Evolutionary conservation across 495 filamentous ascomycete genomes (phyloP).

Genomic region (Neurospora sp.): DNA sequence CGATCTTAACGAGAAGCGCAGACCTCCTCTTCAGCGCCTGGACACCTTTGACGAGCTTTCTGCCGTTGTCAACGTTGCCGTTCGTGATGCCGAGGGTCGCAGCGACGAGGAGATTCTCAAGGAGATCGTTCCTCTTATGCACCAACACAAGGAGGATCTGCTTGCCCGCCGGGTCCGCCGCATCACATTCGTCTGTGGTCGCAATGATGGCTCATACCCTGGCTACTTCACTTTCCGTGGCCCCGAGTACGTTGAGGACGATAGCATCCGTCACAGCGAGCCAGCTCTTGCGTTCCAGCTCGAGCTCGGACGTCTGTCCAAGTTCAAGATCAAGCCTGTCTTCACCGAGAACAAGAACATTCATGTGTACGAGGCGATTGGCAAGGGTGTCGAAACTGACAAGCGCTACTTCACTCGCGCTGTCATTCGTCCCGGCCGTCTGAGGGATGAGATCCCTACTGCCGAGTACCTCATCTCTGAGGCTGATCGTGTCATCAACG

Average conservation of each 20-base stretch:
- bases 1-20: constrained; percentile 63
- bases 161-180: constrained; percentile 71
- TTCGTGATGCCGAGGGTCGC: constrained; percentile 78
- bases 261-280: constrained; percentile 93
- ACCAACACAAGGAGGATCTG: constrained; percentile 78
- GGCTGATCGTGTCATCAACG: constrained; percentile 90
- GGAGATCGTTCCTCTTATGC: constrained; percentile 63
- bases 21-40: constrained; percentile 34
- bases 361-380: constrained; percentile 93
- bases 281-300: constrained; percentile 96
- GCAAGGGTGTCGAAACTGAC: constrained; percentile 87
- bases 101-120: constrained; percentile 73
- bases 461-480: constrained; percentile 97
- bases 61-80: constrained; percentile 81
- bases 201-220: constrained; percentile 88
- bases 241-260: constrained; percentile 78
- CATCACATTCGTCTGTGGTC: constrained; percentile 92
- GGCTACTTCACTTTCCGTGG: constrained; percentile 98
- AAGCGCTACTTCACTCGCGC: constrained; percentile 97
- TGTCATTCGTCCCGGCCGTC: constrained; percentile 80
- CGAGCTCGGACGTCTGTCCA: constrained; percentile 83
- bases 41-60: constrained; percentile 64
- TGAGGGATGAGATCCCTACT: constrained; percentile 93
- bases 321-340: constrained; percentile 94
- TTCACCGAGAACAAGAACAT: constrained; percentile 99